Base-by-base conservation (phyloP, 2,329 filamentous ascomycete species). In the Emergomyces pasteurianus region DNA sequence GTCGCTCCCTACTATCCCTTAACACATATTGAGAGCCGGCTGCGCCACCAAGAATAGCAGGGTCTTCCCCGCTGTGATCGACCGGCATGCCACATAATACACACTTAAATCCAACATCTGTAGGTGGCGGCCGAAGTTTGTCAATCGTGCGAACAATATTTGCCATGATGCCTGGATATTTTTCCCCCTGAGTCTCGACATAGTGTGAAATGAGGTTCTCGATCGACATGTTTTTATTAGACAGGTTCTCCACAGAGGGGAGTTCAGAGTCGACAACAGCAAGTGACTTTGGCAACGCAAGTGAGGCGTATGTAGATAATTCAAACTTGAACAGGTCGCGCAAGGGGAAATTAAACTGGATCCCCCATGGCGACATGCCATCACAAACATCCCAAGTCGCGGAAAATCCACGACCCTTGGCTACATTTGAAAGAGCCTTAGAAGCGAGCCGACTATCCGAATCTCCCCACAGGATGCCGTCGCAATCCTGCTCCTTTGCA, bases 121-220 rank as follows among this genome's bases (percentile, higher is more conserved):
- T 65, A 54, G 67, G 67, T 26, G 76, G 67, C 0, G 77, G 71
- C 53, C 85, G 79, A 47, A 97, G 80, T 74, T 95, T 96, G 58
- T 85, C 86, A n/a, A 89, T 87, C 40, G 92, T 99, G 64, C 90
- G 85, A 5, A 96, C 92, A 10, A 99, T 94, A 71, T 99, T 99
- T 38, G 92, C 88, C 66, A 99, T 92, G 60, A 97, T 90, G 60
- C 89, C 90, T 2, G 92, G 89, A 69, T 95, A 96, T 62, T 87
- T 88, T 65, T 85, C 83, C 71, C 96, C 92, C 18, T 96, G 90
- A 47, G 85, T 87, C 65, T 85, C 83, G 69, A 99, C 96, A 73
- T 96, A 99, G 61, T 90, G 86, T 61, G 81, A 78, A 86, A 97
- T 92, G 59, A 99, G 82, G 66, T 92, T 87, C 70, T 96, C 91